A percentile compares a stretch with the other conserved stretches of the same genome.
Evolutionary conservation across 805 yeast genomes (phyloP).

Genomic region (Wickerhamomyces chaumierensis): DNA sequence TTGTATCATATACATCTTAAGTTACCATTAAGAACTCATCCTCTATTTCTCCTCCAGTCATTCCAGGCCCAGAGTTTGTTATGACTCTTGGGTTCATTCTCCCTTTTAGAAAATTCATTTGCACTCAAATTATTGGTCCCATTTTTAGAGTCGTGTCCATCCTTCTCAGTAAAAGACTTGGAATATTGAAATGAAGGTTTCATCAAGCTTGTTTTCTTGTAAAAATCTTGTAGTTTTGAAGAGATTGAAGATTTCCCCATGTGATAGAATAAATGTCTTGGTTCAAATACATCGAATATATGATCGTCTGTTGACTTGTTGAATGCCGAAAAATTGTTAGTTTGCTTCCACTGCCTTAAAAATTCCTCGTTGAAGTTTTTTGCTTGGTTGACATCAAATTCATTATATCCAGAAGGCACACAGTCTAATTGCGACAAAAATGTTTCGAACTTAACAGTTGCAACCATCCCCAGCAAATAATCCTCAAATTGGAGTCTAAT

Average conservation of each 20-base stretch:
- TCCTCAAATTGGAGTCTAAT: constrained; percentile 85
- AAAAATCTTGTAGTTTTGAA: neutral
- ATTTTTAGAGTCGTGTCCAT: no score
- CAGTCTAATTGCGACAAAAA: constrained; percentile 32
- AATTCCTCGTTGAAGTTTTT: constrained; percentile 33
- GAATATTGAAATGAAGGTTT: no score
- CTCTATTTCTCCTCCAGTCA: no score
- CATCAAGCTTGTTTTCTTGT: neutral
- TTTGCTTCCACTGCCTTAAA: constrained; percentile 40
- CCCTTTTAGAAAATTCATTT: no score
- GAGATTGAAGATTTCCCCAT: neutral
- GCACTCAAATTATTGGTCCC: no score
- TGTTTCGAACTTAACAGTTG: constrained; percentile 59
- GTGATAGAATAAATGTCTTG: constrained; percentile 22
- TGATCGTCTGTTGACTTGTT: constrained; percentile 54
- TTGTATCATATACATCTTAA: no score
- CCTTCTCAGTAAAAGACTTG: no score
- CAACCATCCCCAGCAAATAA: constrained; percentile 64
- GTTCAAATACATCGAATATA: constrained; percentile 49
- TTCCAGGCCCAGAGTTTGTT: no score
- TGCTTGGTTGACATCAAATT: constrained; percentile 22
- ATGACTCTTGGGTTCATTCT: no score
- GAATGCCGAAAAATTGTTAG: constrained; percentile 46
- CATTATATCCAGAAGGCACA: constrained; percentile 22
- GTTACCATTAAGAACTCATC: no score